Evolutionary conservation across 192 early-diverging fungal genomes (phyloP), one percentile per base, ranked within the genome.

Genomic region (Coemansia reversa): DNA sequence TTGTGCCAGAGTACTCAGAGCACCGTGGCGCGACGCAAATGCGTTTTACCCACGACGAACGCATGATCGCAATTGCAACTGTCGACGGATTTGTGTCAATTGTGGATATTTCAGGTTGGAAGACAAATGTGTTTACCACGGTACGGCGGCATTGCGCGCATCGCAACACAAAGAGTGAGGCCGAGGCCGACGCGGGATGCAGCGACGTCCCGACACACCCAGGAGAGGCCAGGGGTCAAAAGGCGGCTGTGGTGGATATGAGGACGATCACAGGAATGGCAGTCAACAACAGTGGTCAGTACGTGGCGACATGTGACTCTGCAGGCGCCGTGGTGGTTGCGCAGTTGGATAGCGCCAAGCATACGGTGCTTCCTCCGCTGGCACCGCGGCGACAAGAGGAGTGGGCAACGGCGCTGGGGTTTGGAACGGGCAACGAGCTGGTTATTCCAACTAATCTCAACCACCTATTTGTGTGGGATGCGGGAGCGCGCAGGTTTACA

Each of bases 281-380:
- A 20, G 84, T 95, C 9, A 93, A 90, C 70, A 70, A 67, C 4
- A 92, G 94, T 72, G 90, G 87, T 33, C 84, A 87, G 57, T 95
- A 90, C 86, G 69, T 98, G 24, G 91, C 89, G 11, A 89, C 88
- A 19, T 90, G 87, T 16, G 95, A 95, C 76, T 71, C 85, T 62
- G 72, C 80, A 6, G 91, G 89, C 61, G 72, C 86, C 27, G 88
- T 95, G 33, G 81, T 87, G 60, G 84, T 95, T 7, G 92, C 86
- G 32, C 89, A 89, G 59, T 55, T 96, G 28, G 88, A 91, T 58
- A 83, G 81, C 51, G 61, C 87, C 49, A 82, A 83, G 85, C 79
- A 63, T 61, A 42, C 29, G 24, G 29, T 51, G 47, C 28, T 72
- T 8, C 67, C 69, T 20, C 54, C 53, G 25, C 59, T 74, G 29